Evolutionary conservation across 768 basidiomycete genomes (phyloP).

Genomic region (Xerocomellus amylosporus): DNA sequence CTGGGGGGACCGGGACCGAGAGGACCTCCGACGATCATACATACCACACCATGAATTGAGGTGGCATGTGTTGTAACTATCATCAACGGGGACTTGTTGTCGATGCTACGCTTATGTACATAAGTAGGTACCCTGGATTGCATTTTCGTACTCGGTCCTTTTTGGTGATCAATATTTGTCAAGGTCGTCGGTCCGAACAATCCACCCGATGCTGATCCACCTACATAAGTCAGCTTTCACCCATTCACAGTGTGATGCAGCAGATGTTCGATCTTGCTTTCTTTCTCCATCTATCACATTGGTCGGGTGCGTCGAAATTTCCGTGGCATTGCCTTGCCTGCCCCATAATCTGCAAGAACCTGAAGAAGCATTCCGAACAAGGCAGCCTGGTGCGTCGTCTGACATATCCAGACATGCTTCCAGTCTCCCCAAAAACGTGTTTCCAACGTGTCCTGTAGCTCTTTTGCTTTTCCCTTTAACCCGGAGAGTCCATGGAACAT

Average conservation of each 20-base stretch:
- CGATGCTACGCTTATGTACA: slow-evolving; percentile 9
- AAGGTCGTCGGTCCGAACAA: neutral
- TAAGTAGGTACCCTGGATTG: neutral
- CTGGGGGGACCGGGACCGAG: slow-evolving; percentile 24
- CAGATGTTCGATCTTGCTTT: neutral
- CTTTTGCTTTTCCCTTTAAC: slow-evolving; percentile 27
- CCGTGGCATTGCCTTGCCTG: slow-evolving; percentile 16
- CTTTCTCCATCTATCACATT: slow-evolving; percentile 5
- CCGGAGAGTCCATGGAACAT: slow-evolving; percentile 18
- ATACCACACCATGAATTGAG: slow-evolving; percentile 19
- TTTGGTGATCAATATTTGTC: neutral
- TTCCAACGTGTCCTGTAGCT: slow-evolving; percentile 23
- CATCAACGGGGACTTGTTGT: slow-evolving; percentile 1
- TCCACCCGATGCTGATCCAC: slow-evolving; percentile 1
- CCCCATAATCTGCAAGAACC: neutral
- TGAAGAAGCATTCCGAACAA: slow-evolving; percentile 19
- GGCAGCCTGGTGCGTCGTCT: slow-evolving; percentile 15
- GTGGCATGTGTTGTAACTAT: slow-evolving; percentile 3
- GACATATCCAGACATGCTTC: slow-evolving; percentile 20
- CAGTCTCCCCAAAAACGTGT: slow-evolving; percentile 29
- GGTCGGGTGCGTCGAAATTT: slow-evolving; percentile 17
- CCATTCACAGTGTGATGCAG: slow-evolving; percentile 1
- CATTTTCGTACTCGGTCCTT: neutral
- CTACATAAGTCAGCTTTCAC: slow-evolving; percentile 9
- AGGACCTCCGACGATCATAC: slow-evolving; percentile 27